Conservation (phyloP, 345 rosid species). For the Rhizophora apiculata region DNA sequence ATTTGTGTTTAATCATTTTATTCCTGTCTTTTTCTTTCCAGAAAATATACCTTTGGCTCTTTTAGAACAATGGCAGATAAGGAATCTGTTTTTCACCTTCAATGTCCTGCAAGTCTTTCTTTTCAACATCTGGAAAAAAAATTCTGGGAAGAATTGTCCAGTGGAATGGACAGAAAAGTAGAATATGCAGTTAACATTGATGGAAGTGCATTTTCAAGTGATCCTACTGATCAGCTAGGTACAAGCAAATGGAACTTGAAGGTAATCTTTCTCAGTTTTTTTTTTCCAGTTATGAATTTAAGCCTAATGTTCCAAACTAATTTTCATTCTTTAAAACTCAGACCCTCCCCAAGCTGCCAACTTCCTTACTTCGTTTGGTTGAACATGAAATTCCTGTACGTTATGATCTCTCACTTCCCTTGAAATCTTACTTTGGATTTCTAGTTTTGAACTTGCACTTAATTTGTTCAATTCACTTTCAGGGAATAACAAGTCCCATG, state of each 20-base stretch:
- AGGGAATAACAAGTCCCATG: constrained; percentile 15
- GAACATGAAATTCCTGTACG: constrained; percentile 10
- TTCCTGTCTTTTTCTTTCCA: neutral
- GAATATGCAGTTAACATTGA: constrained; percentile 13
- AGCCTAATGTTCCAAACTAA: neutral
- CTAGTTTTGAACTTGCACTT: neutral
- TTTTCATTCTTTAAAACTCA: neutral
- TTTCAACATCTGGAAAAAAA: neutral
- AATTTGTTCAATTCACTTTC: neutral
- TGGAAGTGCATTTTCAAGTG: constrained; percentile 14
- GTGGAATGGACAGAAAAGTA: neutral
- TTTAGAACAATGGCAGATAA: constrained; percentile 1
- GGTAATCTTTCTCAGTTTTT: neutral
- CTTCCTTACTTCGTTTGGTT: constrained; percentile 2
- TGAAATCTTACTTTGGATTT: neutral
- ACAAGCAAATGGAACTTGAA: constrained; percentile 14
- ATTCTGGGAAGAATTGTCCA: constrained; percentile 13
- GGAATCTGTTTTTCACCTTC: neutral
- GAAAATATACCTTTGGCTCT: constrained; percentile 1
- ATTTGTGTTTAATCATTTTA: neutral
- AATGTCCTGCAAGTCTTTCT: neutral
- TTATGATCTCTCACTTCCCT: neutral
- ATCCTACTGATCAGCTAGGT: constrained; percentile 10
- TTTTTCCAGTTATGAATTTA: neutral
- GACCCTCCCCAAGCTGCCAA: neutral